These are phyloP conservation scores for Ogataea methanolica DNA, from an alignment of 805 yeast genomes.

Conservation along the genomic window DNA sequence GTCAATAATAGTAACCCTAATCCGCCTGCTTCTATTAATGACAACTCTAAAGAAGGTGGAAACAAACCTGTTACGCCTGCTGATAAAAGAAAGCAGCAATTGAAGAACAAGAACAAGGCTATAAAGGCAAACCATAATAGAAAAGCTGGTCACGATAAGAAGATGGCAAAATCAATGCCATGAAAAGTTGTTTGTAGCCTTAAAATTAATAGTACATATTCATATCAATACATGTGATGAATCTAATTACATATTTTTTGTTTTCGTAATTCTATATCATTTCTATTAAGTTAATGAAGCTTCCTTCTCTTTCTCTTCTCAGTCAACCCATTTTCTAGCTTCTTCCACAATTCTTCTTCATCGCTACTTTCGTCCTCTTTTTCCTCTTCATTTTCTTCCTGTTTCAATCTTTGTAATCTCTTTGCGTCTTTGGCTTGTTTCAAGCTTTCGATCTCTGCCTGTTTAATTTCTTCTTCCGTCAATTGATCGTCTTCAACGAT, in stretches of 20 bases:
- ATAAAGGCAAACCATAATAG: slow-evolving; percentile 61
- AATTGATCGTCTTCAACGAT: slow-evolving; percentile 45
- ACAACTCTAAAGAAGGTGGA: background rate
- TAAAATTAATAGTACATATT: background rate
- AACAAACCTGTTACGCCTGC: slow-evolving; percentile 4
- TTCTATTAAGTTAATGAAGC: slow-evolving; percentile 3
- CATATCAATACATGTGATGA: background rate
- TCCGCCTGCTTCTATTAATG: background rate
- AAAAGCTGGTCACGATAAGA: slow-evolving; percentile 57
- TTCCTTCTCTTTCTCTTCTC: slow-evolving; percentile 29
- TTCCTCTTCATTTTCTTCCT: slow-evolving; percentile 29
- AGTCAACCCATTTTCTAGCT: slow-evolving; percentile 18
- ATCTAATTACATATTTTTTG: background rate
- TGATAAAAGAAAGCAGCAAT: slow-evolving; percentile 33
- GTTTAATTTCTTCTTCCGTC: slow-evolving; percentile 12
- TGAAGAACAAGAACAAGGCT: slow-evolving; percentile 54
- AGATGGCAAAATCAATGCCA: slow-evolving; percentile 28
- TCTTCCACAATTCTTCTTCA: slow-evolving; percentile 32
- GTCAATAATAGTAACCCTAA: background rate
- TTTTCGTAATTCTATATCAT: background rate
- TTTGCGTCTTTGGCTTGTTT: slow-evolving; percentile 28
- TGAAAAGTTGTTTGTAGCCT: no score
- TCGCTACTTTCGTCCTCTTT: slow-evolving; percentile 32
- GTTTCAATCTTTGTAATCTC: background rate
- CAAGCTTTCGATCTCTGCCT: slow-evolving; percentile 36